These are phyloP conservation scores for Pseudonitzschia pungens DNA, from an alignment of 108 stramenopile species.

Conservation along the genomic window DNA sequence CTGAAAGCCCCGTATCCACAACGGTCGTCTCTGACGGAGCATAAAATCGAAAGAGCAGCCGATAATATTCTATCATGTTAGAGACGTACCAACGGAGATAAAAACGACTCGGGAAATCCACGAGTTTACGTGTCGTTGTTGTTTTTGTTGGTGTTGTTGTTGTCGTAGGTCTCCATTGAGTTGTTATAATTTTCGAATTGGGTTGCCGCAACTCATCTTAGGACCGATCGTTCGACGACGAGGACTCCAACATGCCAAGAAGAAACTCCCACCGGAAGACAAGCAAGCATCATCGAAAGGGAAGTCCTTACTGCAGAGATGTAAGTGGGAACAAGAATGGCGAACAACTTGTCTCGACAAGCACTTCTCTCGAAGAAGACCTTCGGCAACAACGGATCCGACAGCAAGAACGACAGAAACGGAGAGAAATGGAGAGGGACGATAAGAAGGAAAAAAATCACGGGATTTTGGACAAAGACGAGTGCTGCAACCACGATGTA, in stretches of 20 bases:
- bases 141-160: no score
- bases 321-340: background rate
- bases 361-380: constrained; percentile 33
- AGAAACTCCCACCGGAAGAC: background rate
- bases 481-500: background rate
- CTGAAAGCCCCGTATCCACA: no score
- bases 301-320: background rate
- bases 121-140: no score
- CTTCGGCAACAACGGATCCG: constrained; percentile 27
- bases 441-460: constrained; percentile 1
- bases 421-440: background rate
- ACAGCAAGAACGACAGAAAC: constrained; percentile 27
- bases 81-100: no score
- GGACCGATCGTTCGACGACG: no score
- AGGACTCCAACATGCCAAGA: background rate
- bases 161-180: no score
- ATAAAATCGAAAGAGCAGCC: no score
- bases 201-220: no score
- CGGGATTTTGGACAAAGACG: background rate
- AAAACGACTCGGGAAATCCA: no score
- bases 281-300: background rate
- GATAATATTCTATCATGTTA: no score
- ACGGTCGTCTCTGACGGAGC: no score
- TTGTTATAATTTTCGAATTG: no score
- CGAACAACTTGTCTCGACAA: background rate